phyloP scores from a whole-genome alignment of 179 eudicot genomes.

The Silene vulgaris region DNA sequence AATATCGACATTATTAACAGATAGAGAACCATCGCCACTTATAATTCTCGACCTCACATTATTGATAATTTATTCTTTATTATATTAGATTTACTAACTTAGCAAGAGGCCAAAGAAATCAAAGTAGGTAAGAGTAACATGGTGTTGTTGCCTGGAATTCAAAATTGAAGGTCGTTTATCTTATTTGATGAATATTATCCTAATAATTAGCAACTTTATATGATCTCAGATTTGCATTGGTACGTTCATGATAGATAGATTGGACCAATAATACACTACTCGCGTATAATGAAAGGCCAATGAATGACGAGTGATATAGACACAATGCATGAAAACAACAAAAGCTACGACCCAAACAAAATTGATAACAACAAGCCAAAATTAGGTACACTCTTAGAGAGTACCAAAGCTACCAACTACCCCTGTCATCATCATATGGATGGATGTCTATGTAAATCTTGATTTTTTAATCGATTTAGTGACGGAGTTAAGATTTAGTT shows the following conservation, averaged over 20 bases:
- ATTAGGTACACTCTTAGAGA: slow-evolving; percentile 29
- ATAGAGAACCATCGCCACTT: too few relatives aligned
- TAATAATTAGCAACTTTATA: not conserved
- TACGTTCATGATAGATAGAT: not conserved
- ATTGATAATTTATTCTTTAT: too few relatives aligned
- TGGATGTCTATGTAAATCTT: too few relatives aligned
- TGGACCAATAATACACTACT: not conserved
- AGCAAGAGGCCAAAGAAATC: slow-evolving; percentile 18
- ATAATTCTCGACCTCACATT: too few relatives aligned
- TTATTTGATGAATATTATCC: slow-evolving; percentile 12
- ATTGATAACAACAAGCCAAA: slow-evolving; percentile 19
- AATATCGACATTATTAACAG: too few relatives aligned
- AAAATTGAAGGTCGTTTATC: not conserved
- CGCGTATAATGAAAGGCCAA: not conserved
- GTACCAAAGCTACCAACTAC: slow-evolving; percentile 24
- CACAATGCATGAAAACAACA: not conserved
- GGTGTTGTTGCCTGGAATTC: slow-evolving; percentile 22
- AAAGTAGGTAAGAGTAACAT: slow-evolving; percentile 30
- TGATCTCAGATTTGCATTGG: slow-evolving; percentile 5
- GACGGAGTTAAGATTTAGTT: too few relatives aligned
- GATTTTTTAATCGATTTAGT: too few relatives aligned
- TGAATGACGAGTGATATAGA: slow-evolving; percentile 11
- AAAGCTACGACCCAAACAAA: not conserved
- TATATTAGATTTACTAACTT: not conserved
- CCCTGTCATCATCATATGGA: not conserved